These are phyloP conservation scores for Hygrophoropsis aurantiaca DNA, from an alignment of 768 basidiomycete genomes.

Conservation along the genomic window DNA sequence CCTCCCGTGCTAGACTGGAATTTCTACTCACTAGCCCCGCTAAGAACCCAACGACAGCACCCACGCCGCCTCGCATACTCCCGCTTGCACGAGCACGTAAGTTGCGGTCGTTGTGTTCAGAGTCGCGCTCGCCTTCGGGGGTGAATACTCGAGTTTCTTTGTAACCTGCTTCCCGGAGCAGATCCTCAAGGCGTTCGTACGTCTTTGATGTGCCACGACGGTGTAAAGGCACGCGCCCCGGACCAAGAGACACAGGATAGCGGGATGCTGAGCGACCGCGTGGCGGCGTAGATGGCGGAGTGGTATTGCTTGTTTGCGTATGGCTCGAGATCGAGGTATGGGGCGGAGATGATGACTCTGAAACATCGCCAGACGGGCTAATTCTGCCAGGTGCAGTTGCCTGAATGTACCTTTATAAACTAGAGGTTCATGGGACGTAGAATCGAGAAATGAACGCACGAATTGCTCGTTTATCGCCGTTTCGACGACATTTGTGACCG, in stretches of 20 bases:
- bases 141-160: constrained; percentile 91
- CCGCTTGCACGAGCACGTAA: constrained; percentile 28
- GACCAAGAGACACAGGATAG: constrained; percentile 53
- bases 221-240: constrained; percentile 69
- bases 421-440: background rate
- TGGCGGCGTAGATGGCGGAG: constrained; percentile 42
- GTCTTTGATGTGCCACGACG: constrained; percentile 76
- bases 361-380: background rate
- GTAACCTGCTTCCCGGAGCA: constrained; percentile 86
- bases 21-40: constrained; percentile 51
- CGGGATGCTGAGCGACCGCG: constrained; percentile 41
- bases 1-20: constrained; percentile 18
- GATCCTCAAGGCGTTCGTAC: constrained; percentile 83
- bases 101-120: constrained; percentile 21
- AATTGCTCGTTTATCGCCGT: background rate
- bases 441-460: background rate
- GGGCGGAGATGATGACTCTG: constrained; percentile 2
- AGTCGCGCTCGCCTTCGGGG: constrained; percentile 66
- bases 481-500: background rate
- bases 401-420: background rate
- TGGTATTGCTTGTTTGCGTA: constrained; percentile 1
- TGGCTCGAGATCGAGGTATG: background rate
- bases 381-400: background rate
- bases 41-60: constrained; percentile 65
- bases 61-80: constrained; percentile 43